Evolutionary conservation across 345 rosid genomes (phyloP).

Genomic region (Balakata baccata): DNA sequence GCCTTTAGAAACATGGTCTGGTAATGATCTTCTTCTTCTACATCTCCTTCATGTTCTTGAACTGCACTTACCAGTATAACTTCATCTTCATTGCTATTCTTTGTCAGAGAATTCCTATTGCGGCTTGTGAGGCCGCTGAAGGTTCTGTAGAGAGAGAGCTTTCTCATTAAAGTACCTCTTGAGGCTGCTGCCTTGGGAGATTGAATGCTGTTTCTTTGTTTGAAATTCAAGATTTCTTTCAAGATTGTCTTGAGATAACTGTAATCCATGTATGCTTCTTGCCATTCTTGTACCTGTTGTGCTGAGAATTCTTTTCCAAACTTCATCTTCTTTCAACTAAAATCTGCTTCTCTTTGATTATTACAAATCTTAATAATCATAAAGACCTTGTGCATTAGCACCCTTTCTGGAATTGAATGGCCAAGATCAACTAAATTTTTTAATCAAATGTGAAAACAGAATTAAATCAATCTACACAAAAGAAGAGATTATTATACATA

Average conservation of each 20-base stretch:
- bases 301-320: conserved; percentile 70
- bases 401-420: no score
- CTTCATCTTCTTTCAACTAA: conserved; percentile 44
- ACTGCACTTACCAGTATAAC: conserved; percentile 44
- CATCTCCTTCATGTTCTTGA: background rate
- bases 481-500: no score
- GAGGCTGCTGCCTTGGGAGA: conserved; percentile 19
- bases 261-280: conserved; percentile 81
- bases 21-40: conserved; percentile 22
- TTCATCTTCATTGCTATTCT: conserved; percentile 45
- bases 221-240: conserved; percentile 40
- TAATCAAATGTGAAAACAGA: no score
- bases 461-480: no score
- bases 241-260: conserved; percentile 48
- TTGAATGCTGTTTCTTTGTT: conserved; percentile 16
- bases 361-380: no score
- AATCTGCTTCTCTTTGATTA: background rate
- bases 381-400: no score
- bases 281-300: conserved; percentile 87
- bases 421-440: no score
- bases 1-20: conserved; percentile 54
- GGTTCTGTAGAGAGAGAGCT: conserved; percentile 53
- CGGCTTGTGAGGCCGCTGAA: conserved; percentile 65
- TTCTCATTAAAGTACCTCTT: conserved; percentile 28
- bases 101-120: conserved; percentile 27